Evolutionary conservation across 768 basidiomycete species (phyloP), one percentile per base, ranked within the genome.

Genomic region (Xerocomellus chrysenteron): DNA sequence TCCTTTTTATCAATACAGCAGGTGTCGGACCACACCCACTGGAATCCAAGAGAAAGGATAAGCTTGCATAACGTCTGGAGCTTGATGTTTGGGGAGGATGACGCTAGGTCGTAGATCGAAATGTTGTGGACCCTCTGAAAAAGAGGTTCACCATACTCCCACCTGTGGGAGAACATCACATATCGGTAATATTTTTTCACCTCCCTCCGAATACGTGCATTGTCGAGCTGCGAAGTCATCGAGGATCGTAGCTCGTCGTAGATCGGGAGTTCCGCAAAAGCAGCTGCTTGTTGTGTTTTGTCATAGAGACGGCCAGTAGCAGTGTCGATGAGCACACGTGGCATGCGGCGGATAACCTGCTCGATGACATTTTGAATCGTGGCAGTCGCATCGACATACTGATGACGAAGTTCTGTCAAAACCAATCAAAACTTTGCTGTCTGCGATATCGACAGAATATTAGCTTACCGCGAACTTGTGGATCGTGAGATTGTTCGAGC

Each of bases 111-210:
- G 26, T 26, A 26, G 2, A 26, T 26, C 3, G 26, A 26, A 26
- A 26, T 26, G 5, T 26, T 26, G 3, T 26, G 26, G 5, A 26
- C 26, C 26, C 2, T 26, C 26, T 26, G 26, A 5, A 26, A 26
- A 3, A 5, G 2, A 2, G 26, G 26, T 26, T 26, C 26, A 26
- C 5, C 5, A 5, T 2, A 5, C 5, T 26, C 3, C 26, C 26
- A 26, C 26, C 26, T 26, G 26, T 26, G 26, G 3, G 26, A 26
- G 3, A 26, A 5, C 26, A 37, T 37, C 36, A 44, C 37, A n/a
- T 57, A 57, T 39, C 41, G 52, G 24, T 43, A 58, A 39, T 24
- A 58, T n/a, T 24, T 21, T n/a, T 33, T 32, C 14, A 58, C 42
- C 5, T 17, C 40, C 10, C 11, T 44, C 12, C 17, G 8, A 10